Evolutionary conservation across 768 basidiomycete species (phyloP).

Genomic region (Tricholoma terreum): DNA sequence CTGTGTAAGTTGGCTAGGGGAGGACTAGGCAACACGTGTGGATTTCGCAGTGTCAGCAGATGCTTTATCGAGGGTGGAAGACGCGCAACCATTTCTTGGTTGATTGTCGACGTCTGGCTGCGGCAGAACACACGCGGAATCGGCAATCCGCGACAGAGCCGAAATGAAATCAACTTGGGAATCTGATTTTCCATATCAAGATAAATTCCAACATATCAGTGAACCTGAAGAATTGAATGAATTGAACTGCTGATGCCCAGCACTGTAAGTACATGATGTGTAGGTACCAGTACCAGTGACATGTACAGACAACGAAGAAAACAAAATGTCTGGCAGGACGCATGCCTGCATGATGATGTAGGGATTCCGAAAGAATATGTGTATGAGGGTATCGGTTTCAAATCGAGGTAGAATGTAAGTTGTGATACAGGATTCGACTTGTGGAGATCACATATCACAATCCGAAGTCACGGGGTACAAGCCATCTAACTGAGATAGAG

Average conservation of each 20-base stretch:
- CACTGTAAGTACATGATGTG: constrained; percentile 11
- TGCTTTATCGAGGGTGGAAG: constrained; percentile 72
- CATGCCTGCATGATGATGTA: constrained; percentile 12
- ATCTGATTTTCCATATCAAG: background rate
- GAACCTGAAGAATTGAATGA: background rate
- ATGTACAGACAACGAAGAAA: constrained; percentile 11
- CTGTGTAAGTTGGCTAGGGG: constrained; percentile 47
- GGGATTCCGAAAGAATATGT: constrained; percentile 4
- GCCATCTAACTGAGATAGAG: constrained; percentile 40
- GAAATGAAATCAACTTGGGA: background rate
- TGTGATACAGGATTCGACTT: background rate
- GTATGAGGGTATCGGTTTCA: constrained; percentile 15
- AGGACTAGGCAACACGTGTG: constrained; percentile 56
- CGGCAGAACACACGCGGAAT: background rate
- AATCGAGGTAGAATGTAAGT: background rate
- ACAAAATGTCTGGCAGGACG: constrained; percentile 13
- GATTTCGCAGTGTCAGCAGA: constrained; percentile 64
- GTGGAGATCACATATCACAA: background rate
- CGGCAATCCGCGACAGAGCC: background rate
- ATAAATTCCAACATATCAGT: background rate
- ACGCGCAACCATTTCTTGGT: constrained; percentile 36
- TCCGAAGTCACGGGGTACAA: background rate
- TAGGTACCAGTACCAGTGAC: constrained; percentile 19
- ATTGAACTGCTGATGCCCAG: constrained; percentile 10
- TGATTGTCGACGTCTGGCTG: background rate